Percentiles rank a stretch among this genome's conserved stretches.
phyloP scores from a whole-genome alignment of 495 filamentous ascomycete species.

The Xylaria telfairii region DNA sequence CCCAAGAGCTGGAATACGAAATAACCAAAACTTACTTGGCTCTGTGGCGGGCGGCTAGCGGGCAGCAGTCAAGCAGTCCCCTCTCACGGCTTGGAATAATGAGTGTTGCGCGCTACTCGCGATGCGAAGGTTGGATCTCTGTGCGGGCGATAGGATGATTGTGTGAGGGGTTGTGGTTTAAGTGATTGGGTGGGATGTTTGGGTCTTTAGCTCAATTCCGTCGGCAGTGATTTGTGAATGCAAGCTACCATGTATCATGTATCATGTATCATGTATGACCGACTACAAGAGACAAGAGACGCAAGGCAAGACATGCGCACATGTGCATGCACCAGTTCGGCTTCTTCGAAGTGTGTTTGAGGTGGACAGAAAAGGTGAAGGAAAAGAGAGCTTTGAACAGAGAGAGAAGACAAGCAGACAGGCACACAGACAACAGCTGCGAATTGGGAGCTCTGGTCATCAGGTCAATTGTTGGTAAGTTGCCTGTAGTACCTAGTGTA shows the following conservation, averaged over 20 bases:
- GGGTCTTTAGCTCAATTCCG: conserved; percentile 11
- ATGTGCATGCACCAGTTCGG: not conserved
- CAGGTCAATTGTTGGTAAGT: not conserved
- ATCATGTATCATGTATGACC: no score
- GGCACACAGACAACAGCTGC: not conserved
- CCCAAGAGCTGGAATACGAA: conserved; percentile 11
- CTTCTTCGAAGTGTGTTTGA: not conserved
- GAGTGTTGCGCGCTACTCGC: not conserved
- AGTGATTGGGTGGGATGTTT: conserved; percentile 18
- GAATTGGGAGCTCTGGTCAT: not conserved
- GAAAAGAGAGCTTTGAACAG: not conserved
- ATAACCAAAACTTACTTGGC: conserved; percentile 20
- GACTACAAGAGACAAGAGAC: not conserved
- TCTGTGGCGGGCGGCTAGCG: not conserved
- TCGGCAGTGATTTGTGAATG: not conserved
- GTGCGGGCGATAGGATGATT: conserved; percentile 6
- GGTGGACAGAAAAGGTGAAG: not conserved
- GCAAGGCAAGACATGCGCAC: not conserved
- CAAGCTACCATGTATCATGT: no score
- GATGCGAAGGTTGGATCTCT: conserved; percentile 1
- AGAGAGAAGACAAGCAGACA: no score
- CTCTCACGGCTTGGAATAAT: not conserved
- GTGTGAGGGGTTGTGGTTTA: conserved; percentile 12
- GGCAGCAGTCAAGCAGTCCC: not conserved
- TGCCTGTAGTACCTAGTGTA: not conserved